These are phyloP conservation scores for Backusella psychrophila DNA, from an alignment of 192 early-diverging fungal genomes.

Conservation along the genomic window DNA sequence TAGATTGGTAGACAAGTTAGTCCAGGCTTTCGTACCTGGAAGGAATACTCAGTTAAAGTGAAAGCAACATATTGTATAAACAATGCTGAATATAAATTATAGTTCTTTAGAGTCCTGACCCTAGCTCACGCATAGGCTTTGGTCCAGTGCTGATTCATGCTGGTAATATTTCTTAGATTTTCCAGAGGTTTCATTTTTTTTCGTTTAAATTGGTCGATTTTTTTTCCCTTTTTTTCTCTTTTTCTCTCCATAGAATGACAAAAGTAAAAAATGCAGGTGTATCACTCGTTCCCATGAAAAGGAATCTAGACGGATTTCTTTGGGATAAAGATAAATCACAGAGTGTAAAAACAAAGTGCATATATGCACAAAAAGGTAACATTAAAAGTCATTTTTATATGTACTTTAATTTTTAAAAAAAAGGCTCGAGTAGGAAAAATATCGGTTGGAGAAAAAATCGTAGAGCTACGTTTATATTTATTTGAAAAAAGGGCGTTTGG, in stretches of 20 bases:
- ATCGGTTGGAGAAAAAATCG: background rate
- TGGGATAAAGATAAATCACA: background rate
- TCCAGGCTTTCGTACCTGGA: background rate
- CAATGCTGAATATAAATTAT: background rate
- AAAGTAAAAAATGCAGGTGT: background rate
- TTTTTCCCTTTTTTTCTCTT: background rate
- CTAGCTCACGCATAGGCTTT: background rate
- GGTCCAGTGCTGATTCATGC: background rate
- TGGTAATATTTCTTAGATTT: background rate
- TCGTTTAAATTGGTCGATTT: background rate
- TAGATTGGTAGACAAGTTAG: too few relatives aligned
- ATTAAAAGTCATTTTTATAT: background rate
- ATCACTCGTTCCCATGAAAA: background rate
- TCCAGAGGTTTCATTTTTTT: background rate
- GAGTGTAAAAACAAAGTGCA: background rate
- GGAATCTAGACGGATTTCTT: background rate
- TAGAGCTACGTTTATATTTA: background rate
- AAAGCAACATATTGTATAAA: background rate
- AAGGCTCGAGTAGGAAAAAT: background rate
- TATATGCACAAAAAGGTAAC: background rate
- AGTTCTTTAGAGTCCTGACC: background rate
- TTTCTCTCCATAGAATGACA: background rate
- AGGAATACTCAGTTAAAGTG: background rate
- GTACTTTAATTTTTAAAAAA: background rate
- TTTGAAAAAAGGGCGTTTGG: background rate